Conservation (phyloP, 306 rosid genomes). For the Trichosanthes cucumerina region DNA sequence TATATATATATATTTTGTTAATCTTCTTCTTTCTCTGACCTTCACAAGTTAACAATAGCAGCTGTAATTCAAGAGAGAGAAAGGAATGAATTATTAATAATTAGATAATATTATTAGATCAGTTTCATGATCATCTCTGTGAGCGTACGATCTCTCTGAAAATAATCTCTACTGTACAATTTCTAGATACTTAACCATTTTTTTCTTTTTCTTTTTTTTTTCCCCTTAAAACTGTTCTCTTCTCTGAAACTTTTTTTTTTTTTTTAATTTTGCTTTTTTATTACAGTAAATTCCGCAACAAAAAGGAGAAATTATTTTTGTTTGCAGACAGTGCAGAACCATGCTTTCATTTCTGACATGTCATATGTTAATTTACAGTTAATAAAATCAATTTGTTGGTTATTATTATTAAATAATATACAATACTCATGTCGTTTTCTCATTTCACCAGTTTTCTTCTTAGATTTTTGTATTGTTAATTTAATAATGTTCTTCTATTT, state of each 20-base stretch:
- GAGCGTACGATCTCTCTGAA: background rate
- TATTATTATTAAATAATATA: background rate
- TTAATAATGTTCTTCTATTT: background rate
- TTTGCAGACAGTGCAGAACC: background rate
- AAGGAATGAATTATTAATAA: background rate
- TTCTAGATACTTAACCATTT: background rate
- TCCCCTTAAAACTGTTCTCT: background rate
- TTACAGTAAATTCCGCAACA: background rate
- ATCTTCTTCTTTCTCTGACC: background rate
- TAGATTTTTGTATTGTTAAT: background rate
- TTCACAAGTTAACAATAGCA: background rate
- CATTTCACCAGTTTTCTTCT: background rate
- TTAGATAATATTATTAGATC: background rate
- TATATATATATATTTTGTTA: background rate
- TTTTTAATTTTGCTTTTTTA: background rate
- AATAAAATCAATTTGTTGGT: background rate
- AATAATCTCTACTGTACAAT: background rate
- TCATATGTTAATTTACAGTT: background rate
- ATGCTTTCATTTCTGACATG: background rate
- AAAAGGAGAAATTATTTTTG: background rate
- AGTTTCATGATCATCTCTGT: background rate
- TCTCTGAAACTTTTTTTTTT: too few species aligned
- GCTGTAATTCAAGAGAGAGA: conserved; percentile 1
- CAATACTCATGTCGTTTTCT: background rate
- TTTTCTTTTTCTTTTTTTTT: background rate